phyloP scores from a whole-genome alignment of 768 basidiomycete species.

The Lactarius vividus region DNA sequence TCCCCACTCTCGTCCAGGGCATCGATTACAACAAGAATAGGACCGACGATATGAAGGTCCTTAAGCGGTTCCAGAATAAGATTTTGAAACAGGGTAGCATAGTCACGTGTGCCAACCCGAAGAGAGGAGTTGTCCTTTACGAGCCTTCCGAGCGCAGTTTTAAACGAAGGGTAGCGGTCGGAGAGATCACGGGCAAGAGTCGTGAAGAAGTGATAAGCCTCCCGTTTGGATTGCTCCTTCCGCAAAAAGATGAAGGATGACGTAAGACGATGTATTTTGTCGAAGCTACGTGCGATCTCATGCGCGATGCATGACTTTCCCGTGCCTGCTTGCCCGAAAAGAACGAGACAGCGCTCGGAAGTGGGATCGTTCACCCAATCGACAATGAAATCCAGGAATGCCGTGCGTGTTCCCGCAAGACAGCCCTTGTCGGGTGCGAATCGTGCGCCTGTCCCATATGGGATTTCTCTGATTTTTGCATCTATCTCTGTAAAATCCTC shows the following conservation, averaged over 20 bases:
- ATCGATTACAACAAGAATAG: not conserved
- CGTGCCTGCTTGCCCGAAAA: not conserved
- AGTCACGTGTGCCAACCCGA: not conserved
- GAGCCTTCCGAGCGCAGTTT: not conserved
- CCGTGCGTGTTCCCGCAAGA: not conserved
- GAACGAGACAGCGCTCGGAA: not conserved
- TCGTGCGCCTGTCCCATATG: not conserved
- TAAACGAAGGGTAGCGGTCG: not conserved
- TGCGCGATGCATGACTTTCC: no score
- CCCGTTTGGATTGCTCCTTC: not conserved
- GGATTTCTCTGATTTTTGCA: not conserved
- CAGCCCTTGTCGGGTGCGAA: not conserved
- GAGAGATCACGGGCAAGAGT: not conserved
- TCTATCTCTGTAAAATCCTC: not conserved
- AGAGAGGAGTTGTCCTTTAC: not conserved
- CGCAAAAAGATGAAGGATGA: not conserved
- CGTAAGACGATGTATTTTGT: not conserved
- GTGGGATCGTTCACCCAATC: not conserved
- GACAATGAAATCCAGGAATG: not conserved
- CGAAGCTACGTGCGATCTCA: not conserved
- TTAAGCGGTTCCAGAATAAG: not conserved
- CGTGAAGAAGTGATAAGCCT: not conserved
- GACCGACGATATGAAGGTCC: not conserved
- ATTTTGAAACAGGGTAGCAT: not conserved
- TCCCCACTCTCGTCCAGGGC: slow-evolving; percentile 4